Evolutionary conservation across 345 rosid genomes (phyloP).

Genomic region (Populus euphratica): DNA sequence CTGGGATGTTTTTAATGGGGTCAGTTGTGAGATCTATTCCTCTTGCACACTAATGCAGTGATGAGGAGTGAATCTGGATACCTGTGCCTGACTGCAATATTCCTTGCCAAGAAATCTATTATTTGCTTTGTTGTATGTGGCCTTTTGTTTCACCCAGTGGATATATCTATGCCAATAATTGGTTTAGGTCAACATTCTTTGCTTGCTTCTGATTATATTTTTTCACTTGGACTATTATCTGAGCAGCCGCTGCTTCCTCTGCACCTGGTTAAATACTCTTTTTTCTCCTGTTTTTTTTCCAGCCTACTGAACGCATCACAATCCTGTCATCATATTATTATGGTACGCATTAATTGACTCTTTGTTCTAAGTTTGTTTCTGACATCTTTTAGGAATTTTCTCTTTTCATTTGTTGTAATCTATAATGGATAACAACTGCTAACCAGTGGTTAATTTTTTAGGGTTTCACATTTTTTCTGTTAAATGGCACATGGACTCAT

Average conservation of each 20-base stretch:
- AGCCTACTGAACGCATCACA: constrained; percentile 80
- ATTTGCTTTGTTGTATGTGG: neutral
- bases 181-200: neutral
- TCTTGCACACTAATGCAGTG: neutral
- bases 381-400: neutral
- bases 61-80: neutral
- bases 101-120: neutral
- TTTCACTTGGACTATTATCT: neutral
- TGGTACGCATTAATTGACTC: constrained; percentile 36
- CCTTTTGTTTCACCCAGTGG: neutral
- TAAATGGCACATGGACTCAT: no score
- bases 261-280: constrained; percentile 1
- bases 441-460: neutral
- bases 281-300: constrained; percentile 11
- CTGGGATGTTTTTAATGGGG: no score
- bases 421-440: neutral
- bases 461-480: neutral
- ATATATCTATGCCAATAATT: neutral
- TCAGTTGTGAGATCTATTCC: no score
- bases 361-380: neutral
- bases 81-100: neutral
- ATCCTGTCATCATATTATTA: constrained; percentile 81
- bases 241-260: neutral
- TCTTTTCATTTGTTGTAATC: neutral
- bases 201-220: neutral